These are phyloP conservation scores for Capsella rubella DNA, from an alignment of 441 rosid species.

Conservation along the genomic window DNA sequence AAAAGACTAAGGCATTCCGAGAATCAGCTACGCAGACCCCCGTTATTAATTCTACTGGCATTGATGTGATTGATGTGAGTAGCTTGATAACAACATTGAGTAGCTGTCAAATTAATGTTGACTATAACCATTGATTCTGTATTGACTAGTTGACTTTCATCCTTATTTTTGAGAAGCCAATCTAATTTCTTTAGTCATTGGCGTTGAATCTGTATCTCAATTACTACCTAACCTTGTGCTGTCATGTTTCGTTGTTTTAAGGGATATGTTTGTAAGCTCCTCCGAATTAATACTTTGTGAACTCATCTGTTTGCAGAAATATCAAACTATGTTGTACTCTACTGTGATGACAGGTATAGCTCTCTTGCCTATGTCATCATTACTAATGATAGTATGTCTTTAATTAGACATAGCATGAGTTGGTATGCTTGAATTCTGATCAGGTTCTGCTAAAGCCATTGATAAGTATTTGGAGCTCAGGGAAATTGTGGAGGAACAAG, in stretches of 20 bases:
- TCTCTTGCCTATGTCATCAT: conserved; percentile 4
- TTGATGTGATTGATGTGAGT: conserved; percentile 64
- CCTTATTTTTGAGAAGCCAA: background rate
- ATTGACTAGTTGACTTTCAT: background rate
- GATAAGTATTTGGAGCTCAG: conserved; percentile 88
- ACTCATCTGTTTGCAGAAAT: conserved; percentile 60
- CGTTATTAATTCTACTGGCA: conserved; percentile 53
- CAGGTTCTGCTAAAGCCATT: conserved; percentile 81
- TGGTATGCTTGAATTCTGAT: conserved; percentile 30
- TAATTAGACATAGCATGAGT: conserved; percentile 23
- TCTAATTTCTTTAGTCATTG: conserved; percentile 2
- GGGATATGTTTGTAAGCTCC: background rate
- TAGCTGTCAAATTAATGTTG: conserved; percentile 12
- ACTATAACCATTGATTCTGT: background rate
- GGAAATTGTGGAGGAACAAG: conserved; percentile 76
- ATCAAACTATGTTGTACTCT: conserved; percentile 58
- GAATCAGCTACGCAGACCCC: conserved; percentile 55
- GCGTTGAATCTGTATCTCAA: background rate
- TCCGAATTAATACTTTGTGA: background rate
- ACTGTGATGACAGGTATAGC: conserved; percentile 72
- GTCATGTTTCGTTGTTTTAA: background rate
- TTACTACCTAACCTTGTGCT: background rate
- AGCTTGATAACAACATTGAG: background rate
- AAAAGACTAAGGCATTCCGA: conserved; percentile 74
- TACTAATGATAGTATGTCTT: background rate